phyloP scores from a whole-genome alignment of 1,284 basidiomycete species.

The Nidula niveotomentosa region DNA sequence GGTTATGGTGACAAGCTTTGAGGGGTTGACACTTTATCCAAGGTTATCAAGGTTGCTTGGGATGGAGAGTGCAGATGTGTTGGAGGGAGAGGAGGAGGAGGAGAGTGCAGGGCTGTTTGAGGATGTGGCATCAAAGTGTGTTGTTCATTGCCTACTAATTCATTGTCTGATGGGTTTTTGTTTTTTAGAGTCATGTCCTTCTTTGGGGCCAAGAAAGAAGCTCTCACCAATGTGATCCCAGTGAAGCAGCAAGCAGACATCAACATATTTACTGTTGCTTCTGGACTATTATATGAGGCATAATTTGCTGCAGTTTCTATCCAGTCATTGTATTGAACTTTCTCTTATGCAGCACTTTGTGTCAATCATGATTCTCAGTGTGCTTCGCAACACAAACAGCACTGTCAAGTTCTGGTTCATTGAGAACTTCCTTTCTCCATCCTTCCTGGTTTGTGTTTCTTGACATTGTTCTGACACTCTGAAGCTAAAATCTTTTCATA shows the following conservation, averaged over 20 bases:
- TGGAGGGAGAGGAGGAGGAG: conserved; percentile 46
- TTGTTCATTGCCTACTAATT: conserved; percentile 1
- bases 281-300: conserved; percentile 94
- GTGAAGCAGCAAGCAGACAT: conserved; percentile 76
- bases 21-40: conserved; percentile 88
- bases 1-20: conserved; percentile 83
- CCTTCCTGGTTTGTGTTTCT: conserved; percentile 74
- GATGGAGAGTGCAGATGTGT: conserved; percentile 81
- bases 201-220: conserved; percentile 37
- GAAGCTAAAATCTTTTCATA: neutral
- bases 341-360: conserved; percentile 76
- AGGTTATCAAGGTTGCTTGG: conserved; percentile 70
- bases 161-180: conserved; percentile 1
- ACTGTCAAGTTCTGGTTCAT: conserved; percentile 99
- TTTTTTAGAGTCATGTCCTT: conserved; percentile 51
- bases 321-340: conserved; percentile 8
- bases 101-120: conserved; percentile 39
- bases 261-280: conserved; percentile 99
- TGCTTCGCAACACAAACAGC: conserved; percentile 90
- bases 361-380: conserved; percentile 97
- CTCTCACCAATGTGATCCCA: conserved; percentile 13
- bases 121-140: conserved; percentile 50
- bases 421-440: conserved; percentile 97
- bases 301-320: neutral
- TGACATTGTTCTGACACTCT: neutral